A percentile compares a stretch with the other conserved stretches of the same genome.
These are phyloP conservation scores for Circinella minor DNA, from an alignment of 371 early-diverging fungal species.

Conservation along the genomic window DNA sequence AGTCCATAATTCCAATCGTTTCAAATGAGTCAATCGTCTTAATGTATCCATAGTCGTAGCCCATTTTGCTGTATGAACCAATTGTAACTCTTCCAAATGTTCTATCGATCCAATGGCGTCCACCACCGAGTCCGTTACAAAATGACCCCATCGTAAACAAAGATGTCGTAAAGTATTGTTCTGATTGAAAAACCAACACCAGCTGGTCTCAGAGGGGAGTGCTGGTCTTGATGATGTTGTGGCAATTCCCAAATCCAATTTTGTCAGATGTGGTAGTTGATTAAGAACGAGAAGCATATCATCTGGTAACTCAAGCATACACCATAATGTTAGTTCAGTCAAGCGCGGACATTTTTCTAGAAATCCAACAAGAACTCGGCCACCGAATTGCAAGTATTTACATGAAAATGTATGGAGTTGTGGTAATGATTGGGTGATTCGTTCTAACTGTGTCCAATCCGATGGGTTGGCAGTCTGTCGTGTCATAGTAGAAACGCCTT, in stretches of 20 bases:
- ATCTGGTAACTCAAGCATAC: too few relatives aligned
- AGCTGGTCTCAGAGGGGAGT: not conserved
- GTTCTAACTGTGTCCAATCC: not conserved
- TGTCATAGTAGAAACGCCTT: not conserved
- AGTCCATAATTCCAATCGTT: slow-evolving; percentile 3
- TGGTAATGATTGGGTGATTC: not conserved
- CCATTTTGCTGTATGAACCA: slow-evolving; percentile 1
- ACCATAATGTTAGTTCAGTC: slow-evolving; percentile 3
- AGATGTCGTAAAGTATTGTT: not conserved
- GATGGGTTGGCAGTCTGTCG: not conserved
- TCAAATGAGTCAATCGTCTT: not conserved
- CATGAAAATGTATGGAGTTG: not conserved
- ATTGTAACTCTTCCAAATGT: not conserved
- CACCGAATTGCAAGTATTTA: not conserved
- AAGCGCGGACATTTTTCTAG: not conserved
- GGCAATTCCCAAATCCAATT: not conserved
- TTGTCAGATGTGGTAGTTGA: not conserved
- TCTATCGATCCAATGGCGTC: not conserved
- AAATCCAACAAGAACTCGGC: not conserved
- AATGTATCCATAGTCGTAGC: not conserved
- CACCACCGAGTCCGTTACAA: not conserved
- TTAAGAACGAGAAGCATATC: not conserved
- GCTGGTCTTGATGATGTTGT: not conserved
- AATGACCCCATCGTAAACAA: slow-evolving; percentile 1
- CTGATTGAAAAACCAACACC: not conserved